A percentile compares a stretch with the other conserved stretches of the same genome.
These are phyloP conservation scores for Reutealis trisperma DNA, from an alignment of 345 rosid genomes.

Conservation along the genomic window DNA sequence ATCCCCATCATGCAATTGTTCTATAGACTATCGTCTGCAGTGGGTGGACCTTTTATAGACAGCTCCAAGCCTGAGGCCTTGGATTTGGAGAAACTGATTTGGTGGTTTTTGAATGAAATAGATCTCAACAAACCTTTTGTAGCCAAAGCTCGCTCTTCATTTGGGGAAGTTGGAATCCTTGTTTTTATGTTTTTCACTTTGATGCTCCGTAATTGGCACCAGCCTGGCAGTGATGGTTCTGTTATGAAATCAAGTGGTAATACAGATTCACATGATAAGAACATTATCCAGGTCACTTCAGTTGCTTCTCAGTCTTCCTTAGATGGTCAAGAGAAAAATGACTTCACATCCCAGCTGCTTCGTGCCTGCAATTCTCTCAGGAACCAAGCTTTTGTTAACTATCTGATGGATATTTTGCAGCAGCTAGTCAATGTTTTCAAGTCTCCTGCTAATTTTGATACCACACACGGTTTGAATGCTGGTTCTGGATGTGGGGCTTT, in stretches of 20 bases:
- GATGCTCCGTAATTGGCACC: slow-evolving; percentile 99
- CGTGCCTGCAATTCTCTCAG: slow-evolving; percentile 82
- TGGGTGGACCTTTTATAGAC: slow-evolving; percentile 93
- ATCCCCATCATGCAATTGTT: slow-evolving; percentile 95
- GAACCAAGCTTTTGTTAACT: slow-evolving; percentile 83
- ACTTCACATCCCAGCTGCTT: slow-evolving; percentile 75
- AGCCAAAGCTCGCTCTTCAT: slow-evolving; percentile 64
- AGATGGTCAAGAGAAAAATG: slow-evolving; percentile 79
- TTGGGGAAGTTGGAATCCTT: slow-evolving; percentile 89
- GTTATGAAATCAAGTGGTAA: slow-evolving; percentile 50
- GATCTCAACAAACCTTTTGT: slow-evolving; percentile 69
- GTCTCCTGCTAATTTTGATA: slow-evolving; percentile 66
- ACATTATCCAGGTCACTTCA: slow-evolving; percentile 44
- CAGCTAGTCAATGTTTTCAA: slow-evolving; percentile 87
- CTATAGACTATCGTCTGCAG: slow-evolving; percentile 93
- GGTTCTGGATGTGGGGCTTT: slow-evolving; percentile 96
- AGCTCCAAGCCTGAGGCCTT: slow-evolving; percentile 80
- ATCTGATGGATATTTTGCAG: slow-evolving; percentile 93
- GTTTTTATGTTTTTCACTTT: slow-evolving; percentile 97
- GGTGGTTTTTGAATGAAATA: slow-evolving; percentile 89
- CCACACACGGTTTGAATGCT: slow-evolving; percentile 56
- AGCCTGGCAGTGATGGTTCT: slow-evolving; percentile 79
- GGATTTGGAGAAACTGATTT: slow-evolving; percentile 79
- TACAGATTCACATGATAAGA: slow-evolving; percentile 63
- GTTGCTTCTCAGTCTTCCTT: slow-evolving; percentile 55